Percentiles rank a stretch among this genome's conserved stretches.
Evolutionary conservation across 139 green algal genomes (phyloP).

Genomic region (Closterium sp.): DNA sequence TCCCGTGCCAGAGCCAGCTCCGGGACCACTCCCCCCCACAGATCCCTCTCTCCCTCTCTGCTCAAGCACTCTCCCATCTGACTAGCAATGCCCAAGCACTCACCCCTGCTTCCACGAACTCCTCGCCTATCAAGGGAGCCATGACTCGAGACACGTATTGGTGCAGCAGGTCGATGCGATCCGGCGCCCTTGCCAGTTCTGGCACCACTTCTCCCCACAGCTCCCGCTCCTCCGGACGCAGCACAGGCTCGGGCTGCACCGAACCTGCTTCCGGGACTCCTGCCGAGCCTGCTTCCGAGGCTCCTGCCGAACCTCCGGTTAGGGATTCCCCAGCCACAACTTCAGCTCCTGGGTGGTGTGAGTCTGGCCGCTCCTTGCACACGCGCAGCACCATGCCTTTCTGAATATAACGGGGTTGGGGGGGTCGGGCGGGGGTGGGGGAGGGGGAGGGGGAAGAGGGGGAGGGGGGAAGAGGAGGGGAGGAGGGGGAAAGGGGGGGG

Average conservation of each 20-base stretch:
- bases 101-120: background rate
- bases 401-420: background rate
- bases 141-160: background rate
- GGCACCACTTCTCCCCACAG: background rate
- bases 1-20: too few species aligned
- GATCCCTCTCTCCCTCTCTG: too few species aligned
- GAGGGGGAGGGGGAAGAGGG: too few species aligned
- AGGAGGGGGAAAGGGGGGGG: background rate
- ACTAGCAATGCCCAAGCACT: background rate
- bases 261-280: background rate
- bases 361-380: background rate
- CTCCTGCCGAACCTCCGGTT: background rate
- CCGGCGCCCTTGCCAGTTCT: background rate
- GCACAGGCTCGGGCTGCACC: background rate
- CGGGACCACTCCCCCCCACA: too few species aligned
- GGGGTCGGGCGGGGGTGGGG: background rate
- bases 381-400: background rate
- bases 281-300: background rate
- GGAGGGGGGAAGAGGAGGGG: background rate
- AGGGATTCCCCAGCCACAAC: background rate
- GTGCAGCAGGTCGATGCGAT: background rate
- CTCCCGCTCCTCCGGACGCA: background rate
- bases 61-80: too few species aligned
- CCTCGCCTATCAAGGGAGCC: background rate
- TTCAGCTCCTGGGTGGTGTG: background rate